Percentiles rank a stretch among this genome's conserved stretches.
Evolutionary conservation across 1,284 basidiomycete species (phyloP).

Genomic region (Apiotrichum veenhuisii): DNA sequence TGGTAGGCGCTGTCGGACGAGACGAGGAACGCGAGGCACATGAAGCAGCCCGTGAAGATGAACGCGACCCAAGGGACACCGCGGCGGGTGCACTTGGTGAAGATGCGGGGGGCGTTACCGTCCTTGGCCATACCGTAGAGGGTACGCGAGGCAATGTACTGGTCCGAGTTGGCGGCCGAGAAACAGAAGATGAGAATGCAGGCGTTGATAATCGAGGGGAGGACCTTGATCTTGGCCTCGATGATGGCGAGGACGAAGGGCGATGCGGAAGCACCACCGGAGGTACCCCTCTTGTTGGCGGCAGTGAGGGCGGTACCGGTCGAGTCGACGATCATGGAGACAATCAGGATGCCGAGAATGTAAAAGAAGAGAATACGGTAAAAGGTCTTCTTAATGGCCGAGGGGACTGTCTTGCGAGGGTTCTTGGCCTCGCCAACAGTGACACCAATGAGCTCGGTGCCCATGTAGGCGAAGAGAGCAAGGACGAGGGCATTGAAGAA

Average conservation of each 20-base stretch:
- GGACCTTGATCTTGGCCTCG: slow-evolving; percentile 49
- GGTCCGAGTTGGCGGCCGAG: slow-evolving; percentile 57
- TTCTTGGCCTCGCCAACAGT: slow-evolving; percentile 54
- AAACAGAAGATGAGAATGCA: slow-evolving; percentile 46
- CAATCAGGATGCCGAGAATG: slow-evolving; percentile 53
- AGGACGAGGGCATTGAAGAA: slow-evolving; percentile 26
- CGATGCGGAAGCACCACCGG: slow-evolving; percentile 61
- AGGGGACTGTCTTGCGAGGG: slow-evolving; percentile 60
- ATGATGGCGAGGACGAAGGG: slow-evolving; percentile 66
- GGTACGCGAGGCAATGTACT: slow-evolving; percentile 56
- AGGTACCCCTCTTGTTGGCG: slow-evolving; percentile 4
- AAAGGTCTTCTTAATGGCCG: slow-evolving; percentile 57
- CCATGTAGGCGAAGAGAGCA: slow-evolving; percentile 55
- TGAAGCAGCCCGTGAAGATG: slow-evolving; percentile 42
- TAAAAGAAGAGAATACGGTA: slow-evolving; percentile 67
- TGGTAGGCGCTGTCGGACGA: slow-evolving; percentile 23
- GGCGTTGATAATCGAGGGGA: slow-evolving; percentile 54
- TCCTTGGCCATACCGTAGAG: slow-evolving; percentile 56
- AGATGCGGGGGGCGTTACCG: slow-evolving; percentile 55
- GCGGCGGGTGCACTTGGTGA: slow-evolving; percentile 48
- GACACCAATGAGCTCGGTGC: slow-evolving; percentile 57
- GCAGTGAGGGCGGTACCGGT: slow-evolving; percentile 1
- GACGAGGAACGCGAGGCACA: slow-evolving; percentile 44
- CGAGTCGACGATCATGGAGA: slow-evolving; percentile 59
- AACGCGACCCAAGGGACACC: slow-evolving; percentile 53